Evolutionary conservation across 176 grass and related monocot species (phyloP), one percentile per base, ranked within the genome.

Genomic region (Hsuehochloa calcarea): DNA sequence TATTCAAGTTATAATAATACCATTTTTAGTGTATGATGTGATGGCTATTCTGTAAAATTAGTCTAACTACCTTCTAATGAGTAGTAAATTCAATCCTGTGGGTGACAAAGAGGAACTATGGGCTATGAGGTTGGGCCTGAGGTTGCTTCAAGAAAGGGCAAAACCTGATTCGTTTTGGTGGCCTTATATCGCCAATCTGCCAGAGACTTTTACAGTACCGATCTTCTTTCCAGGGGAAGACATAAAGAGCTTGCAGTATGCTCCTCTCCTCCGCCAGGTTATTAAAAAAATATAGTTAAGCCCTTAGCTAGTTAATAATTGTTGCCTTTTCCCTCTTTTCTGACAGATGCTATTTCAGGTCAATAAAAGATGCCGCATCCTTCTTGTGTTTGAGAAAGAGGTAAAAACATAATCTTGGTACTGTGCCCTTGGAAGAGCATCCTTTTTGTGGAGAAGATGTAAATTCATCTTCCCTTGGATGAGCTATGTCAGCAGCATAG

Each of bases 81-180:
- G 75, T 73, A 89, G 78, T 91, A 90, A 84, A 90, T 75, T 72
- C 31, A 82, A 86, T 84, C 89, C 17, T 92, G 68, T 81, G 83
- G 88, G 76, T 96, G 78, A 92, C 96, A 96, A n/a, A n/a, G 96
- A 98, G 74, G 96, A 98, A 92, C 74, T 98, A 68, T 98, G 96
- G 96, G 84, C 93, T 78, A 94, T 95, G 96, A 95, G 77, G 77
- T 72, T 95, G 56, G 96, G 96, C 77, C 89, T 98, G 89, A 95
- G 89, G 55, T 84, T 98, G 86, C 96, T 98, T 81, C 96, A 98
- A 80, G 96, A 95, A 87, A 89, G 89, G 65, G 93, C 96, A 55
- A 90, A 70, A 23, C 59, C 44, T 8, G 85, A 87, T 68, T 92
- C 96, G 17, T 95, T 90, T 83, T 98, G 93, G 96, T 98, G 96